Evolutionary conservation across 2,329 filamentous ascomycete species (phyloP).

Genomic region (Calonectria henricotiae): DNA sequence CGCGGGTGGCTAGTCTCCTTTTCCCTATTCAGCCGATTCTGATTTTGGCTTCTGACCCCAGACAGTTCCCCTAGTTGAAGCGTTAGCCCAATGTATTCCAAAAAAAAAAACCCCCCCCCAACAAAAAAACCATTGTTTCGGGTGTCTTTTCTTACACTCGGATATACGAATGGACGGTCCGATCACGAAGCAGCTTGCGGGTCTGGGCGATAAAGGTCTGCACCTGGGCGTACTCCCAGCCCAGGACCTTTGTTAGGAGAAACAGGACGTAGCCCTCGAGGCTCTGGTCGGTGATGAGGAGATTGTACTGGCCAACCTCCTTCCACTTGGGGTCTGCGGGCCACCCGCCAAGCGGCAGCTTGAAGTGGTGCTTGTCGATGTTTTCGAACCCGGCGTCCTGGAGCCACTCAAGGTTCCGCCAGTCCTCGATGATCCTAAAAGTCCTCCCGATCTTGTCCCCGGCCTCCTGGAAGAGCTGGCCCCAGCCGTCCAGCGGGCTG

Average conservation of each 20-base stretch:
- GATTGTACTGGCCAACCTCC: constrained; percentile 53
- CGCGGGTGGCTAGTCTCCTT: background rate
- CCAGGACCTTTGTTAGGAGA: constrained; percentile 52
- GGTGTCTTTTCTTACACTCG: constrained; percentile 43
- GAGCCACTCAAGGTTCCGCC: constrained; percentile 44
- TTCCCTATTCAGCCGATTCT: background rate
- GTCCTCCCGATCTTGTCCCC: constrained; percentile 52
- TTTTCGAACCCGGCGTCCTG: constrained; percentile 51
- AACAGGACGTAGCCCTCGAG: constrained; percentile 54
- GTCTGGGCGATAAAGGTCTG: constrained; percentile 50
- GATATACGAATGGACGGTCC: constrained; percentile 48
- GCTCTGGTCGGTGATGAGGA: constrained; percentile 55
- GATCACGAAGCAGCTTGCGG: constrained; percentile 46
- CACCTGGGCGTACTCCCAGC: constrained; percentile 49
- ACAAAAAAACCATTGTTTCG: background rate
- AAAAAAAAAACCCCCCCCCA: too few species aligned
- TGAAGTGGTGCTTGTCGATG: constrained; percentile 47
- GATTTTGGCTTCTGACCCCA: constrained; percentile 10
- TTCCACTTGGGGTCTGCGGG: constrained; percentile 46
- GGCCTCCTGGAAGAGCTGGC: constrained; percentile 47
- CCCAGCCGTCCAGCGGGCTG: constrained; percentile 49
- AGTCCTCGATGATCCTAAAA: constrained; percentile 49
- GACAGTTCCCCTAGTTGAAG: background rate
- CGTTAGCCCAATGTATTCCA: too few species aligned
- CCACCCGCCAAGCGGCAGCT: constrained; percentile 50